phyloP scores from a whole-genome alignment of 2,329 filamentous ascomycete species.

The Fusarium praegraminearum region DNA sequence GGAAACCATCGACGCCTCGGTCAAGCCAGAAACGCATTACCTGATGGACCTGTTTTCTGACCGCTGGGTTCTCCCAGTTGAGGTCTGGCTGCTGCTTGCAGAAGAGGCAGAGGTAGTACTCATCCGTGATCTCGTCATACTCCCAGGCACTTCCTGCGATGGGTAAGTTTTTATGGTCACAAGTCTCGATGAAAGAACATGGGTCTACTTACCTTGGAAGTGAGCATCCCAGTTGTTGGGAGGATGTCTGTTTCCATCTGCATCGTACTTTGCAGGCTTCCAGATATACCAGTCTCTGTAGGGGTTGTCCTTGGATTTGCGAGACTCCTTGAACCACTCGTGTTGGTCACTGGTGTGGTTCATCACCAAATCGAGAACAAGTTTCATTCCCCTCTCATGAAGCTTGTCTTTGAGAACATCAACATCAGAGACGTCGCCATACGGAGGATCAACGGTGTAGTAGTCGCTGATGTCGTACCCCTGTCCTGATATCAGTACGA shows the following conservation, averaged over 20 bases:
- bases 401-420: conserved; percentile 71
- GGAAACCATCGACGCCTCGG: conserved; percentile 74
- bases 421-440: conserved; percentile 76
- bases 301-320: conserved; percentile 64
- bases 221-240: conserved; percentile 69
- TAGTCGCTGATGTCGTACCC: conserved; percentile 80
- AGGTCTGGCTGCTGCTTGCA: conserved; percentile 79
- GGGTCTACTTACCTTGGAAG: conserved; percentile 51
- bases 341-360: conserved; percentile 75
- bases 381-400: conserved; percentile 73
- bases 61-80: conserved; percentile 79
- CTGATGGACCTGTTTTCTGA: conserved; percentile 74
- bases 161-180: conserved; percentile 3
- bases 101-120: conserved; percentile 76
- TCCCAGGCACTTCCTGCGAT: conserved; percentile 60
- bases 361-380: conserved; percentile 79
- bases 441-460: conserved; percentile 71
- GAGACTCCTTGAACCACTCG: conserved; percentile 68
- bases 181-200: not conserved
- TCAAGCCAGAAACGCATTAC: conserved; percentile 81
- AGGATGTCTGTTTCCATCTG: conserved; percentile 67
- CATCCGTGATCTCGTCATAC: conserved; percentile 61
- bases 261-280: conserved; percentile 68
- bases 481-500: conserved; percentile 50
- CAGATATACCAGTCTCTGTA: conserved; percentile 75